Evolutionary conservation across 2,329 filamentous ascomycete species (phyloP), one percentile per base, ranked within the genome.

Genomic region (Arachnomyces sp.): DNA sequence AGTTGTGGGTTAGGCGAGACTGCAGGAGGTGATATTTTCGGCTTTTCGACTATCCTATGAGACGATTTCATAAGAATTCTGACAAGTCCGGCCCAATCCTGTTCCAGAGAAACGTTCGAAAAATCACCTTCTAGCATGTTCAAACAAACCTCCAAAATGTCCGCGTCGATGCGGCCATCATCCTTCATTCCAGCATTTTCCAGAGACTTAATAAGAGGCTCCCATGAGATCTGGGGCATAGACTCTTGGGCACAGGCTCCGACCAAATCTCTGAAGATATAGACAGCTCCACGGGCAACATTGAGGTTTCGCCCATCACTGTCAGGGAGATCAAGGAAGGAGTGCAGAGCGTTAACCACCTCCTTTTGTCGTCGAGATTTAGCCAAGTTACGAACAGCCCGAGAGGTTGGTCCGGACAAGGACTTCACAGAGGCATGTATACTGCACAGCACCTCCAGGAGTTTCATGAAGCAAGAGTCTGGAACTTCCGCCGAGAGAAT

Each of bases 381-480:
- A 8, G 60, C 62, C 12, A 67, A 43, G 43, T 61, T 66, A 30
- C 64, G 61, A 25, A 67, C 64, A 18, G 60, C 62, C 39, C 62
- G 54, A 12, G 64, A 65, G 1, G 64, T 67, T 16, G 63, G 64
- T 4, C 63, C 63, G 25, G 63, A 63, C 15, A 67, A 47, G 28
- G 63, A 56, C 42, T 63, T 67, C 21, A 67, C 64, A 14, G 63
- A 67, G 28, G 62, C 61, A 50, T 66, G 63, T 17, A 67, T 67
- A 43, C 62, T 66, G 53, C 63, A 67, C 28, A 67, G 51, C 25
- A 67, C 62, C 40, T 67, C 63, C 18, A 67, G 47, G 36, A 67
- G 47, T 18, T 55, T 49, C 28, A 54, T 42, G 34, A 67, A 64
- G 38, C 57, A 65, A 42, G 47, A 44, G 31, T 64, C 54, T 3